Evolutionary conservation across 177 flowering plant genomes (phyloP).

Genomic region (Telopea speciosissima): DNA sequence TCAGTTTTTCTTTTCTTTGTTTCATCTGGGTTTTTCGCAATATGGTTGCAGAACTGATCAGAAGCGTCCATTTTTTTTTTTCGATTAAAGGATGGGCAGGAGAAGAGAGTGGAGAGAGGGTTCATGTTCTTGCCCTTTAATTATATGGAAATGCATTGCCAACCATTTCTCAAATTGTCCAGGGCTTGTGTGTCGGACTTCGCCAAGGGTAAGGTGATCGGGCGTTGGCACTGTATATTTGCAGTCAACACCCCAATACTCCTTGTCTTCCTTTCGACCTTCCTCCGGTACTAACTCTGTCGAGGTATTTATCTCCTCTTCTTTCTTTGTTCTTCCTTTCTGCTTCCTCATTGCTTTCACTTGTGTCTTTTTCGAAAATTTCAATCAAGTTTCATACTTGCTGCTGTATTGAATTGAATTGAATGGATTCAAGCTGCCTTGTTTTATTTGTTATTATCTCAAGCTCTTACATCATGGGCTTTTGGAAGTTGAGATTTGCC

Average conservation of each 20-base stretch:
- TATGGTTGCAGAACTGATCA: slow-evolving; percentile 14
- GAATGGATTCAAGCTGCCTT: no score
- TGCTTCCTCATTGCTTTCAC: neutral
- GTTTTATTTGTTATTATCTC: no score
- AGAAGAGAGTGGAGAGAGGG: slow-evolving; percentile 15
- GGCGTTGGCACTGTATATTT: slow-evolving; percentile 16
- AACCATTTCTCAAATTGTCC: slow-evolving; percentile 11
- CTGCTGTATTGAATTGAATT: no score
- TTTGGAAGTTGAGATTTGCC: neutral
- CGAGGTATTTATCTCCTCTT: slow-evolving; percentile 11
- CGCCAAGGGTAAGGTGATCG: slow-evolving; percentile 11
- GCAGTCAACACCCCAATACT: slow-evolving; percentile 4
- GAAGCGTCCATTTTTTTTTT: slow-evolving; percentile 18
- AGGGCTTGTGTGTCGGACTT: slow-evolving; percentile 2
- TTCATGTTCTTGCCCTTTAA: slow-evolving; percentile 9
- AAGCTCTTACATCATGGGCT: neutral
- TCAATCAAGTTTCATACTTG: no score
- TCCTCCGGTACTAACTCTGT: slow-evolving; percentile 9
- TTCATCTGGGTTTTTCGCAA: neutral
- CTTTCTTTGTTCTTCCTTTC: neutral
- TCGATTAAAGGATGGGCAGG: slow-evolving; percentile 12
- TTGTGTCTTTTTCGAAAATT: no score
- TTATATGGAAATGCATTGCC: slow-evolving; percentile 11
- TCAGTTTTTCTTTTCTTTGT: neutral
- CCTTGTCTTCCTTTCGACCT: neutral